phyloP scores from a whole-genome alignment of 345 rosid species.

The Excoecaria agallocha region DNA sequence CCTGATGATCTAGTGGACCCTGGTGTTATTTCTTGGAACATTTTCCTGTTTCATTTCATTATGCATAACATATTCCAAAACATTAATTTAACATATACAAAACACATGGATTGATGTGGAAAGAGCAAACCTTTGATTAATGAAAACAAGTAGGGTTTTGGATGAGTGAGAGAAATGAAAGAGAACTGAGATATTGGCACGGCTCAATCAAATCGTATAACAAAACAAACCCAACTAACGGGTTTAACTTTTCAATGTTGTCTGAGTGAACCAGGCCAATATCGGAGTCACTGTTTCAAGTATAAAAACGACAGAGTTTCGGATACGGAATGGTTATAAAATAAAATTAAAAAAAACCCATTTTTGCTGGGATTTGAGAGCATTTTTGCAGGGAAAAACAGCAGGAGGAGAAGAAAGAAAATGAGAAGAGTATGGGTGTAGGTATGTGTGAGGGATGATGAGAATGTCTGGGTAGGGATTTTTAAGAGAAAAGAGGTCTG shows the following conservation, averaged over 20 bases:
- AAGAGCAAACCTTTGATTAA: not conserved
- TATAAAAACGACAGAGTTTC: not conserved
- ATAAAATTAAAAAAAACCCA: no score
- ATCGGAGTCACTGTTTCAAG: conserved; percentile 55
- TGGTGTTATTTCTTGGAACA: no score
- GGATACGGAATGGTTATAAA: no score
- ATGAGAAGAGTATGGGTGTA: conserved; percentile 4
- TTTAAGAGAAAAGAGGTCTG: conserved; percentile 42
- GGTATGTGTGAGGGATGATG: conserved; percentile 35
- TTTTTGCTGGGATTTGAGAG: no score
- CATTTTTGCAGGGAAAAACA: not conserved
- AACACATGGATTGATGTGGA: no score
- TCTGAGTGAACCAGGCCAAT: conserved; percentile 98
- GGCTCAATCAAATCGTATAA: conserved; percentile 74
- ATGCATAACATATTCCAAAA: no score
- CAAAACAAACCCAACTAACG: not conserved
- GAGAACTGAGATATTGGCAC: conserved; percentile 91
- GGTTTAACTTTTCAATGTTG: conserved; percentile 18
- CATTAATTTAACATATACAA: no score
- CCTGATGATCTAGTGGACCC: no score
- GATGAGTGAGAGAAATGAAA: conserved; percentile 38
- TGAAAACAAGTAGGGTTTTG: not conserved
- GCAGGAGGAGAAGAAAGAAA: not conserved
- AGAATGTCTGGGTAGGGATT: conserved; percentile 53
- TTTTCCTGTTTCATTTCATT: no score